Conservation (phyloP, 2,329 filamentous ascomycete species). For the Ophiostoma novo-ulmi region DNA sequence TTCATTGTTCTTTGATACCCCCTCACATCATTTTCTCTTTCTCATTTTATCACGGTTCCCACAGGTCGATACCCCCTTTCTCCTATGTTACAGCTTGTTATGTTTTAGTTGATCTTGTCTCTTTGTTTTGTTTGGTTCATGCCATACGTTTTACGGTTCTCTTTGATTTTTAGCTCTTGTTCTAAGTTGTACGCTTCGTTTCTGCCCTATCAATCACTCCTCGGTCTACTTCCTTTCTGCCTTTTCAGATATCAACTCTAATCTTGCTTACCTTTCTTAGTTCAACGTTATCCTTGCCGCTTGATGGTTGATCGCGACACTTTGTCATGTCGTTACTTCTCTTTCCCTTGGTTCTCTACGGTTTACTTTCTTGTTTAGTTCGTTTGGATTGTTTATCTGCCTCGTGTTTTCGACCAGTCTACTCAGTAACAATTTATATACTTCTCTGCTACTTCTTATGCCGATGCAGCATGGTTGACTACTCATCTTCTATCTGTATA, state of each 20-base stretch:
- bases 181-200: too few relatives aligned
- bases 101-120: slow-evolving; percentile 1
- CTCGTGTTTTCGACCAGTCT: neutral
- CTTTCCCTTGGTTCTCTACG: neutral
- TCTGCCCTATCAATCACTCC: neutral
- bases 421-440: neutral
- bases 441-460: neutral
- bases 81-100: neutral
- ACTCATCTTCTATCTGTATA: neutral
- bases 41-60: neutral
- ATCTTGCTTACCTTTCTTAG: neutral
- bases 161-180: neutral
- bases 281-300: neutral
- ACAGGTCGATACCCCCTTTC: slow-evolving; percentile 12
- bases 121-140: slow-evolving; percentile 1
- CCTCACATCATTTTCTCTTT: slow-evolving; percentile 24
- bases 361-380: neutral
- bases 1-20: slow-evolving; percentile 25
- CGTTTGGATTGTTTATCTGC: neutral
- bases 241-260: neutral
- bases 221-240: neutral
- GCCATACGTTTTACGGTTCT: neutral
- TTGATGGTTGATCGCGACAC: neutral
- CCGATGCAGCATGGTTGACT: neutral
- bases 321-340: neutral